A percentile compares a stretch with the other conserved stretches of the same genome.
These are phyloP conservation scores for Nicotiana attenuata DNA, from an alignment of 257 asterid species.

Conservation along the genomic window DNA sequence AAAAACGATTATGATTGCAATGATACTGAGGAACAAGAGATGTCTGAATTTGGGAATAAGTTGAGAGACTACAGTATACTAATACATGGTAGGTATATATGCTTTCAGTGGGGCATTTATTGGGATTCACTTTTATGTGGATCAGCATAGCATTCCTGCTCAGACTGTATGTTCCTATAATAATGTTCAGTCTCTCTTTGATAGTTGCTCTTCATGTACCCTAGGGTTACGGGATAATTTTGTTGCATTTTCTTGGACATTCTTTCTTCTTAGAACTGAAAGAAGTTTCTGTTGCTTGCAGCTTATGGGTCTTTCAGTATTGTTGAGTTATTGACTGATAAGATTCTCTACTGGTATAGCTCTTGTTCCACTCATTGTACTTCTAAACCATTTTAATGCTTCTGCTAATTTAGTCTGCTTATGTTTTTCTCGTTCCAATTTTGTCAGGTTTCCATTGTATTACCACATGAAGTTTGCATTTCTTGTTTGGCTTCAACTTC, in stretches of 20 bases:
- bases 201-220: not conserved
- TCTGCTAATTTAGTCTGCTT: not conserved
- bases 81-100: not conserved
- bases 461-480: conserved; percentile 90
- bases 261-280: not conserved
- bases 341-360: conserved; percentile 65
- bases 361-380: conserved; percentile 10
- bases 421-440: conserved; percentile 11
- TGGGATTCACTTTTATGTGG: not conserved
- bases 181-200: not conserved
- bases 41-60: not conserved
- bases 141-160: not conserved
- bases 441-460: conserved; percentile 79
- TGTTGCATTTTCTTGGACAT: not conserved
- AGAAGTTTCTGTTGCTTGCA: conserved; percentile 35
- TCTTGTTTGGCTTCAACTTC: conserved; percentile 98
- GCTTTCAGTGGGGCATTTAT: not conserved
- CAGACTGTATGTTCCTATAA: not conserved
- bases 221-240: not conserved
- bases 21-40: not conserved
- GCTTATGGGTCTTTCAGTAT: conserved; percentile 90
- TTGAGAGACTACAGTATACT: not conserved
- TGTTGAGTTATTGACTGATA: conserved; percentile 76
- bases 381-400: not conserved
- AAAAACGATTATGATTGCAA: not conserved